Percentiles rank a stretch among this genome's conserved stretches.
Conservation (phyloP, 1,284 basidiomycete genomes). For the Malassezia furfur region DNA sequence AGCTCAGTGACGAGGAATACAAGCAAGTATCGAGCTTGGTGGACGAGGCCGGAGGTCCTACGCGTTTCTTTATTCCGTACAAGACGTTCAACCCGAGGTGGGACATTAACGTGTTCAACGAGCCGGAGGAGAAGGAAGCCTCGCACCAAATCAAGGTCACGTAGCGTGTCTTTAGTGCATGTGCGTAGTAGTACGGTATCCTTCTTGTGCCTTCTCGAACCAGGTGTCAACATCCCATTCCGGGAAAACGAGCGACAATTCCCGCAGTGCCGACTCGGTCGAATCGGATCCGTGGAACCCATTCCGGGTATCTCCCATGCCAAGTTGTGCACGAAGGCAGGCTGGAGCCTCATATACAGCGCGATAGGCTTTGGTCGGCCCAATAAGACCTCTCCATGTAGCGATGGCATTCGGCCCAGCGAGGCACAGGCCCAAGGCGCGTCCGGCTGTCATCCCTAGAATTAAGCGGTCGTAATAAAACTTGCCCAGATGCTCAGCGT, state of each 20-base stretch:
- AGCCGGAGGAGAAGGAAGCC: constrained; percentile 28
- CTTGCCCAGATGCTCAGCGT: constrained; percentile 37
- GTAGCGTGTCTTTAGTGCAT: constrained; percentile 15
- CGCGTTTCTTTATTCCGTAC: constrained; percentile 41
- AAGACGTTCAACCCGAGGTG: constrained; percentile 24
- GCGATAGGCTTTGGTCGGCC: constrained; percentile 43
- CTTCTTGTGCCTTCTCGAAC: background rate
- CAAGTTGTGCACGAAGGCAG: constrained; percentile 30
- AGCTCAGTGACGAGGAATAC: constrained; percentile 43
- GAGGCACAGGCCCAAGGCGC: constrained; percentile 35
- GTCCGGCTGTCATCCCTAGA: constrained; percentile 37
- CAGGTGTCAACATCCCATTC: constrained; percentile 10
- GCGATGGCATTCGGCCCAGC: constrained; percentile 32
- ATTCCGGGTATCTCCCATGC: constrained; percentile 42
- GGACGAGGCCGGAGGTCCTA: constrained; percentile 30
- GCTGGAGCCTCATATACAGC: constrained; percentile 28
- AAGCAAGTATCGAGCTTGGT: constrained; percentile 27
- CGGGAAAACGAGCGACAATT: constrained; percentile 9
- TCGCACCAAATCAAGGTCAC: constrained; percentile 30
- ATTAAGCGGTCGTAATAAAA: constrained; percentile 46
- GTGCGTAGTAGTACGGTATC: no score
- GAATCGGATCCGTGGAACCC: constrained; percentile 38
- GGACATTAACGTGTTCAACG: constrained; percentile 39
- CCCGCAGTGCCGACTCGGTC: constrained; percentile 4
- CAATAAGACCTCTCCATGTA: constrained; percentile 34